phyloP scores from a whole-genome alignment of 202 grass and related monocot genomes.

The Alloteropsis angusta region DNA sequence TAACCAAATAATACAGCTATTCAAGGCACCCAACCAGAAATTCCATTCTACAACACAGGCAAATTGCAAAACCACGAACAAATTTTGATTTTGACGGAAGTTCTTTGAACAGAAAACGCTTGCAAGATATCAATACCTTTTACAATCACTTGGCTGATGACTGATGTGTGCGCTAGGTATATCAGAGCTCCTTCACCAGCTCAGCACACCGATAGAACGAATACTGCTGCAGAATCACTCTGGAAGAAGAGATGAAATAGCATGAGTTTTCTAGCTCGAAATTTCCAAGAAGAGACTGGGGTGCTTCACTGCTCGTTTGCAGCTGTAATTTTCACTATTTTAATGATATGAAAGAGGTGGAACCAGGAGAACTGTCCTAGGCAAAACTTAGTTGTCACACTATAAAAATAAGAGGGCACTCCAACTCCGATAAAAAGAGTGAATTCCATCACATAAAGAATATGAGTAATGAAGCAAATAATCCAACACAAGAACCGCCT shows the following conservation, averaged over 20 bases:
- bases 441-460: neutral
- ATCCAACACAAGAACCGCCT: constrained; percentile 5
- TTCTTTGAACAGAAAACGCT: neutral
- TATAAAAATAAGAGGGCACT: constrained; percentile 23
- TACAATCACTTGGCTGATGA: constrained; percentile 20
- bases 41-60: neutral
- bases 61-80: neutral
- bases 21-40: constrained; percentile 26
- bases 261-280: constrained; percentile 18
- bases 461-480: neutral
- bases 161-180: neutral
- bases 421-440: neutral
- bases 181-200: constrained; percentile 21
- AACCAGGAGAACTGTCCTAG: constrained; percentile 33
- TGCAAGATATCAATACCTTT: constrained; percentile 20
- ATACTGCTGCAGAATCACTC: constrained; percentile 20
- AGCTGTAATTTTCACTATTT: constrained; percentile 23
- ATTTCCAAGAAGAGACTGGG: neutral
- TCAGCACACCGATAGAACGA: neutral
- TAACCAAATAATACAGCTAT: constrained; percentile 29
- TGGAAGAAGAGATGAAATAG: constrained; percentile 36
- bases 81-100: neutral
- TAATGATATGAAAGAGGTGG: constrained; percentile 37
- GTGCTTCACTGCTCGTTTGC: constrained; percentile 3
- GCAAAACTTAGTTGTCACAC: constrained; percentile 30